Evolutionary conservation across 1,139 yeast species (phyloP).

Genomic region (Chernovozyma sophiae-reginae): DNA sequence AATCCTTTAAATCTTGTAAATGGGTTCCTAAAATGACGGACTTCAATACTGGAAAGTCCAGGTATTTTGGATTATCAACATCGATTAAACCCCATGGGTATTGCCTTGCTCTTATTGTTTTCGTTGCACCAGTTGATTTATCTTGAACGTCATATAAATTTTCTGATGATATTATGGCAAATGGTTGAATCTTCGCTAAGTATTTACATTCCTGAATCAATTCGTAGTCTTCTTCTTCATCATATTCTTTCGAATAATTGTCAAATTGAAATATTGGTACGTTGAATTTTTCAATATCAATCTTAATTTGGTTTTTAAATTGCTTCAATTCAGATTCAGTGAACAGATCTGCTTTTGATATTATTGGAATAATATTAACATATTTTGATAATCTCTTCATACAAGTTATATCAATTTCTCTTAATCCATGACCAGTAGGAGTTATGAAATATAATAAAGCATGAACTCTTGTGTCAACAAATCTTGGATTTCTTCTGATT

Average conservation of each 20-base stretch:
- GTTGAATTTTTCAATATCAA: conserved; percentile 70
- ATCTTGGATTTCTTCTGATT: conserved; percentile 81
- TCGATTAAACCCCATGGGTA: conserved; percentile 96
- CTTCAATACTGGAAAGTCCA: conserved; percentile 81
- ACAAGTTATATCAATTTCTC: conserved; percentile 71
- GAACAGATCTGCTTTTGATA: conserved; percentile 83
- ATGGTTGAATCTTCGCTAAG: conserved; percentile 74
- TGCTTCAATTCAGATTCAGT: conserved; percentile 66
- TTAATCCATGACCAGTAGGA: conserved; percentile 75
- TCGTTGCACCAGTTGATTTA: conserved; percentile 48
- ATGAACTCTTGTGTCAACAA: conserved; percentile 74
- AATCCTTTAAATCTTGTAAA: conserved; percentile 86
- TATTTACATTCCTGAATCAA: conserved; percentile 77
- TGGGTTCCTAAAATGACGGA: conserved; percentile 89
- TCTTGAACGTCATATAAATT: conserved; percentile 48
- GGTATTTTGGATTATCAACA: conserved; percentile 71
- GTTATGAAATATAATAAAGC: conserved; percentile 66
- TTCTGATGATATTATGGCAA: conserved; percentile 81
- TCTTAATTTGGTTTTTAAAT: conserved; percentile 53
- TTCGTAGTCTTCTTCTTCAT: conserved; percentile 63
- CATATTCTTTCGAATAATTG: conserved; percentile 39
- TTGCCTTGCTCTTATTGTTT: conserved; percentile 67
- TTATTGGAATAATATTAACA: conserved; percentile 85
- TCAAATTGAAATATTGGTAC: conserved; percentile 83
- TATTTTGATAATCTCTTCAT: conserved; percentile 74